phyloP scores from a whole-genome alignment of 2,329 filamentous ascomycete species.

The Alternaria angustiovoidea region DNA sequence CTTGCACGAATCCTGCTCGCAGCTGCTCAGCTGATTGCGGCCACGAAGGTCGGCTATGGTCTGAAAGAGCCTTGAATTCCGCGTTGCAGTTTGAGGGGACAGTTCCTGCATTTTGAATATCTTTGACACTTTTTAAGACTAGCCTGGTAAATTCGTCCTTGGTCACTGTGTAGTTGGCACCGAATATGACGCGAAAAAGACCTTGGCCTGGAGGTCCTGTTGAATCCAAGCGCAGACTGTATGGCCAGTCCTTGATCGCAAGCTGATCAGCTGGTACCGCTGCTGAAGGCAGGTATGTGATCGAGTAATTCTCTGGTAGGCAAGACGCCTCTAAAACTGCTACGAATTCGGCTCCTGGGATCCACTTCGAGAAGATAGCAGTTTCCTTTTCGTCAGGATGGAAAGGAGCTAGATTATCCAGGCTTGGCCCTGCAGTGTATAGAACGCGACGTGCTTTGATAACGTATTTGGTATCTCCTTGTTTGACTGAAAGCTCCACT shows the following conservation, averaged over 20 bases:
- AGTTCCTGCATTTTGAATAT: slow-evolving; percentile 14
- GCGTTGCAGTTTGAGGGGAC: slow-evolving; percentile 16
- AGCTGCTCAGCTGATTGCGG: slow-evolving; percentile 14
- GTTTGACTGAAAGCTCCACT: slow-evolving; percentile 14
- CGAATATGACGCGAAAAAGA: slow-evolving; percentile 28
- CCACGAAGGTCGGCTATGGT: slow-evolving; percentile 30
- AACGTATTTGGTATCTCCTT: slow-evolving; percentile 6
- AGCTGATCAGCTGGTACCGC: slow-evolving; percentile 24
- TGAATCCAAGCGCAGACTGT: slow-evolving; percentile 26
- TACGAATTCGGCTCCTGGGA: slow-evolving; percentile 16
- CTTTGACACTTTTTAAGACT: slow-evolving; percentile 11
- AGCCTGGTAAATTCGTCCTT: slow-evolving; percentile 11
- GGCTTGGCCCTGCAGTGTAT: slow-evolving; percentile 24
- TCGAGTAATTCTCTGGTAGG: slow-evolving; percentile 28
- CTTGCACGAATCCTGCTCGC: slow-evolving; percentile 29
- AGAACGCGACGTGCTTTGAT: slow-evolving; percentile 32
- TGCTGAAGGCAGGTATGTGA: slow-evolving; percentile 17
- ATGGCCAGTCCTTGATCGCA: slow-evolving; percentile 26
- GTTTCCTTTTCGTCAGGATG: slow-evolving; percentile 20
- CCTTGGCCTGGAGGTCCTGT: slow-evolving; percentile 24
- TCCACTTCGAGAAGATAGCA: slow-evolving; percentile 23
- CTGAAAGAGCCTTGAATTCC: slow-evolving; percentile 19
- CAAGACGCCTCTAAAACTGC: slow-evolving; percentile 28
- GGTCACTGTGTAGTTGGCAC: slow-evolving; percentile 21
- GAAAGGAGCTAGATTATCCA: slow-evolving; percentile 21